Evolutionary conservation across 2,329 filamentous ascomycete species (phyloP), one percentile per base, ranked within the genome.

Genomic region (Aaosphaeria arxii): DNA sequence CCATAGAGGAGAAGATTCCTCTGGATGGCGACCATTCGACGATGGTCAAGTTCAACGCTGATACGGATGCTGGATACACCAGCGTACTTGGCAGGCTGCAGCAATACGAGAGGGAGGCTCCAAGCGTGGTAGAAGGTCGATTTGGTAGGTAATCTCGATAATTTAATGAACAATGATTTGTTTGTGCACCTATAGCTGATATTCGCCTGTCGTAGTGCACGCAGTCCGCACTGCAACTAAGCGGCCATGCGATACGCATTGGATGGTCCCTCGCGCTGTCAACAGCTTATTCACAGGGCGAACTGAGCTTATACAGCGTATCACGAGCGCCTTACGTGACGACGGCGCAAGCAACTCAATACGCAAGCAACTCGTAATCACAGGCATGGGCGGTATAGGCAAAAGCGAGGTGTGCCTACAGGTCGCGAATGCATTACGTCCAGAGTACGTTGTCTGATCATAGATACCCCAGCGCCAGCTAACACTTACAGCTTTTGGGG

Each of bases 381-480:
- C 52, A 13, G 66, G 63, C 17, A 51, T 66, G 7, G 66, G 62
- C 13, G 64, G 54, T 6, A 35, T 56, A 43, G 66, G 66, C 4
- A 69, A 69, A 48, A 70, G 66, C 43, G 65, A 70, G 43, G 41
- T 67, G n/a, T 62, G 59, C 48, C 43, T 68, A 4, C 57, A 62
- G 40, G 42, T 67, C 13, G 56, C 59, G 5, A 36, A 61, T 2
- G 35, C 53, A 11, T 40, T 61, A 36, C 59, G 55, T 42, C 42
- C 55, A 38, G 44, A 57, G 61, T 67, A 36, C 30, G 53, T 57
- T 7, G 6, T 11, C 24, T 7, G 6, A 24, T 17, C 7, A 30
- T 9, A 9, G 24, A 7, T 43, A 11, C 11, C 31, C 41, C 7
- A 24, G 7, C 7, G 30, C 7, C 30, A 13, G 44, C 45, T 61